Evolutionary conservation across 352 stramenopile genomes (phyloP), one percentile per base, ranked within the genome.

Genomic region (Phytophthora pistaciae): DNA sequence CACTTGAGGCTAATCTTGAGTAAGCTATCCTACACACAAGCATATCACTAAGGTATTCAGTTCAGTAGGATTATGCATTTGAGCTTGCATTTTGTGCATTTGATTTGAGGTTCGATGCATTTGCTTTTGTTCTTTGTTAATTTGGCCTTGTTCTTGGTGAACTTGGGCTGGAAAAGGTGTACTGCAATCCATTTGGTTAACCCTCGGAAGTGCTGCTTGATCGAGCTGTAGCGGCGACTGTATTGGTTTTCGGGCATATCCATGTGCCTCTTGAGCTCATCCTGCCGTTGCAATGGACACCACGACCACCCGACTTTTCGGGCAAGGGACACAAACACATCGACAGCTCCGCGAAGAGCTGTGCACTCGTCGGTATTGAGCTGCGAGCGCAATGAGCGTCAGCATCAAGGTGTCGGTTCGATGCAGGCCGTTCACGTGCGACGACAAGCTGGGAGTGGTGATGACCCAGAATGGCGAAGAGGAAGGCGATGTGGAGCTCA

Each of bases 401-500:
- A 95, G 85, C 72, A 97, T 97, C 80, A 97, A 96, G 74, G 91
- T 96, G 14, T 96, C 87, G 66, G 78, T 97, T 42, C 83, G 90
- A 36, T 97, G 91, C 64, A 84, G 91, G 14, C 91, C 89, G 52
- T 97, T 97, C 75, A 97, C 91, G 48, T 89, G 90, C 62, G 90
- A 98, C 72, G 92, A 97, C 78, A 90, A 93, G 65, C 87, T 98
- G 46, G 94, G 95, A 13, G 95, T 98, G 16, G 86, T 98, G 65
- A 82, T 98, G 73, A 89, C 84, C 40, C 93, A 98, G 70, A 95
- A 86, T 63, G 80, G 81, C 38, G 92, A 98, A n/a, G 94, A 98
- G 62, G 90, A 97, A 66, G 94, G 94, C 54, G 95, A 98, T 64
- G 91, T 98, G 66, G 88, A 98, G 68, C 82, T 98, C 25, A 93